Evolutionary conservation across 371 early-diverging fungal genomes (phyloP).

Genomic region (Saksenaea vasiformis): DNA sequence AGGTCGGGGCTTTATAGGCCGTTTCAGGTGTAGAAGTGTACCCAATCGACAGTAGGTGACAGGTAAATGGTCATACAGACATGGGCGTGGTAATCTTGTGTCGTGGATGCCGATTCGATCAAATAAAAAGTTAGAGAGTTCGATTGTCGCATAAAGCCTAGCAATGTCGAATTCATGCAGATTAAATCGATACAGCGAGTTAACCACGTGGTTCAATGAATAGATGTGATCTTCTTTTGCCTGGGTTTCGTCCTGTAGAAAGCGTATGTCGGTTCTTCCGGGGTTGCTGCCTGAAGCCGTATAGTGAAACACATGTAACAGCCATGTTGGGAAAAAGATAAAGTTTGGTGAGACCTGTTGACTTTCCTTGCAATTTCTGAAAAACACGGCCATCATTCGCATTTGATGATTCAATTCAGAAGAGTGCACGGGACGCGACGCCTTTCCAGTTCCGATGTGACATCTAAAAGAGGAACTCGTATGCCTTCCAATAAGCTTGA

Average conservation of each 20-base stretch:
- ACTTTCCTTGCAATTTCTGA: conserved; percentile 28
- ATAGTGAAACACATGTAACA: conserved; percentile 43
- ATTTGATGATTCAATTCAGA: conserved; percentile 36
- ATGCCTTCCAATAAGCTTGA: conserved; percentile 44
- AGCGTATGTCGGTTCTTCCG: conserved; percentile 44
- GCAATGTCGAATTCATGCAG: conserved; percentile 29
- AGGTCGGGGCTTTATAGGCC: conserved; percentile 40
- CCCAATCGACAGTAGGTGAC: conserved; percentile 25
- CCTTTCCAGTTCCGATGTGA: conserved; percentile 47
- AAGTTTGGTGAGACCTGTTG: conserved; percentile 41
- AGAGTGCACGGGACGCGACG: conserved; percentile 41
- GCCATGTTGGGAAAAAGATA: conserved; percentile 50
- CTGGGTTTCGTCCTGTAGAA: conserved; percentile 37
- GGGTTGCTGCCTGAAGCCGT: conserved; percentile 38
- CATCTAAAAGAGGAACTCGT: conserved; percentile 47
- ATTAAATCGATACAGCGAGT: conserved; percentile 46
- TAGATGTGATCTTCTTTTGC: conserved; percentile 52
- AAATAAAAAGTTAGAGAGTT: conserved; percentile 40
- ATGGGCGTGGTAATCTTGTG: conserved; percentile 19
- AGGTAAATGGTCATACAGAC: conserved; percentile 7
- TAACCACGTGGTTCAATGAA: conserved; percentile 45
- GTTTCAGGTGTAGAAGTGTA: conserved; percentile 25
- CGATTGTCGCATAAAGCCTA: conserved; percentile 32
- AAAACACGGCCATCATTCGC: conserved; percentile 44
- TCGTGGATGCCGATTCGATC: conserved; percentile 32